Percentiles rank a stretch among this genome's conserved stretches.
Conservation (phyloP, 306 rosid genomes). For the Morella rubra region DNA sequence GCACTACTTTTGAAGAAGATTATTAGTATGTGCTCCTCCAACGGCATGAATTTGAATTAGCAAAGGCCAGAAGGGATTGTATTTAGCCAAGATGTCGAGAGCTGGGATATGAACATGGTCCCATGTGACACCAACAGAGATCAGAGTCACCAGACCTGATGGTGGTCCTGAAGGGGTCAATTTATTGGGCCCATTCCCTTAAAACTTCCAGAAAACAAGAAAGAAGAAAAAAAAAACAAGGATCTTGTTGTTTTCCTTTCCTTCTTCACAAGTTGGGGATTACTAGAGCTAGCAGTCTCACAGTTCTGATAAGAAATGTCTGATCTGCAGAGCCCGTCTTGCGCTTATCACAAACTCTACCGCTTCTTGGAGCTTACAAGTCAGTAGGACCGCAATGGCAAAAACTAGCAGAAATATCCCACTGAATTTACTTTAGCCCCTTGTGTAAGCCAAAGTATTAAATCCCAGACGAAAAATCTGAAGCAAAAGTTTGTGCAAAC, state of each 20-base stretch:
- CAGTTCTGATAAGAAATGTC: neutral
- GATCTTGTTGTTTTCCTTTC: neutral
- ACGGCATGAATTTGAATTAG: slow-evolving; percentile 22
- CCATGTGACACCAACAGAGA: slow-evolving; percentile 34
- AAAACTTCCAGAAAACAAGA: slow-evolving; percentile 2
- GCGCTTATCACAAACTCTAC: neutral
- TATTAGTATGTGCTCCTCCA: slow-evolving; percentile 10
- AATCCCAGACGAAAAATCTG: too few relatives aligned
- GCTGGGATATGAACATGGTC: slow-evolving; percentile 23
- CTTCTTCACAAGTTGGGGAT: neutral
- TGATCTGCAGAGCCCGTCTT: neutral
- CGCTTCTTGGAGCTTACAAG: neutral
- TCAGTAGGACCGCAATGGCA: neutral
- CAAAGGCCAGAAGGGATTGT: slow-evolving; percentile 12
- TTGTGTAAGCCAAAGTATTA: too few relatives aligned
- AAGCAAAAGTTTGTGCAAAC: too few relatives aligned
- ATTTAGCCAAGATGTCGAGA: slow-evolving; percentile 18
- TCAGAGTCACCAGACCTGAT: slow-evolving; percentile 8
- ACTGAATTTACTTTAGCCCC: too few relatives aligned
- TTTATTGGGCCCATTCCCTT: slow-evolving; percentile 39
- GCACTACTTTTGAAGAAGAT: neutral
- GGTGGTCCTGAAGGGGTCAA: slow-evolving; percentile 32
- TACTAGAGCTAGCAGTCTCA: neutral
- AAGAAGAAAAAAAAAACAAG: neutral
- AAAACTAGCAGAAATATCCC: neutral